Base-by-base conservation (phyloP, 1,139 yeast genomes). In the Wickerhamomyces sp. region DNA sequence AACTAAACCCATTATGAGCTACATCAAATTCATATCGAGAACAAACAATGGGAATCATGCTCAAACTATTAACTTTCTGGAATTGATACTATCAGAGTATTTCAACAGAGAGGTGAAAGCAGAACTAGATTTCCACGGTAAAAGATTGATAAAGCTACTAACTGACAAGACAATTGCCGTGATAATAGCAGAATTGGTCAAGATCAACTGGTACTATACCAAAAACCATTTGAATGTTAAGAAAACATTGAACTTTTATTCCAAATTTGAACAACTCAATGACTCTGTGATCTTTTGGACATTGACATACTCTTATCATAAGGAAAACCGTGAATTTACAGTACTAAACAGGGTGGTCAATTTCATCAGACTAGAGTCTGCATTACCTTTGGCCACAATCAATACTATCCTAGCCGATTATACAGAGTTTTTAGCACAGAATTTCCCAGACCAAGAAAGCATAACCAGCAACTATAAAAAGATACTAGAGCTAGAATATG, bases 201-300 rank as follows among this genome's bases (percentile, higher is more conserved):
- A 68, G 42, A 42, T 60, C 5, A 57, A 60, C 26, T 70, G 76
- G 75, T 41, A 64, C 10, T 55, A 58, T 7, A 41, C 60, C 3
- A 63, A 61, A 33, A 62, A 69, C 43, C 55, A 60, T n/a, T 55
- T 64, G 40, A 62, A 60, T 27, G 66, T 72, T 0, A 63, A 83
- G 46, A 68, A 67, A 40, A 64, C 73, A 37, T 72, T 78, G 52
- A 70, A 72, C 48, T 59, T 61, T 13, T 73, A 69, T 51, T 65
- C 75, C 48, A 66, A 66, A 27, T 64, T 67, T 26, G 59, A 64
- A 2, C 55, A 67, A 3, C 56, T 81, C 33, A 62, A 63, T 41
- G 58, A 64, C 6, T 76, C 80, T 2, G 61, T 63, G 4, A 58
- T 69, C 26, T 84, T 81, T 53, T 84, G 90, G 90, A 61, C 65